Evolutionary conservation across 352 stramenopile genomes (phyloP).

Genomic region (Phytophthora nicotianae): DNA sequence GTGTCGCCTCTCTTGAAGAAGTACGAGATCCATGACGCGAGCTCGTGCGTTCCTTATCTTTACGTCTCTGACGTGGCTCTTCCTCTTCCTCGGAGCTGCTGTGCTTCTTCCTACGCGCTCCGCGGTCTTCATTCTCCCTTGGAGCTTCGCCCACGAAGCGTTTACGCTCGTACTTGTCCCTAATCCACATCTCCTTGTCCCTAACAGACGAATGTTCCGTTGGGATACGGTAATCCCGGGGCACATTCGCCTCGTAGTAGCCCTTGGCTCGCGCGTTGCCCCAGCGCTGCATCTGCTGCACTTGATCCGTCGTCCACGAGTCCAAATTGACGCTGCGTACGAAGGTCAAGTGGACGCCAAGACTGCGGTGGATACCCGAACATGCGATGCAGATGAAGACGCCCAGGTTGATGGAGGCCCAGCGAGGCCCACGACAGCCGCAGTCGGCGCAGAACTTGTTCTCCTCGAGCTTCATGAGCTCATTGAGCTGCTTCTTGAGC

Average conservation of each 20-base stretch:
- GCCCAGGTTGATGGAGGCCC: slow-evolving; percentile 94
- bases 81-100: slow-evolving; percentile 57
- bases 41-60: slow-evolving; percentile 21
- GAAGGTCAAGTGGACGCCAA: slow-evolving; percentile 94
- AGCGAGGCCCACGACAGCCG: slow-evolving; percentile 86
- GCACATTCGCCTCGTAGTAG: slow-evolving; percentile 90
- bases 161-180: slow-evolving; percentile 91
- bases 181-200: slow-evolving; percentile 92
- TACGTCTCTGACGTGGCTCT: slow-evolving; percentile 29
- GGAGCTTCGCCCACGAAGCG: slow-evolving; percentile 63
- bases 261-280: slow-evolving; percentile 90
- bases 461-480: slow-evolving; percentile 90
- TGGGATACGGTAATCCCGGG: slow-evolving; percentile 74
- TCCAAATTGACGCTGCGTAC: slow-evolving; percentile 94
- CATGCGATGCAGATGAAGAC: slow-evolving; percentile 96
- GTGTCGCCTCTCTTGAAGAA: slow-evolving; percentile 41
- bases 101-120: slow-evolving; percentile 44
- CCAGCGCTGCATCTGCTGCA: slow-evolving; percentile 91
- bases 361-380: slow-evolving; percentile 92
- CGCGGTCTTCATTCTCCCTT: slow-evolving; percentile 20
- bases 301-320: slow-evolving; percentile 92
- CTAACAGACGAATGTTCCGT: slow-evolving; percentile 82
- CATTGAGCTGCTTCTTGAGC: slow-evolving; percentile 88
- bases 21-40: slow-evolving; percentile 43
- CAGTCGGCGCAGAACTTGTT: slow-evolving; percentile 93